Base-by-base conservation (phyloP, 768 basidiomycete species). In the Clavulina sp. region DNA sequence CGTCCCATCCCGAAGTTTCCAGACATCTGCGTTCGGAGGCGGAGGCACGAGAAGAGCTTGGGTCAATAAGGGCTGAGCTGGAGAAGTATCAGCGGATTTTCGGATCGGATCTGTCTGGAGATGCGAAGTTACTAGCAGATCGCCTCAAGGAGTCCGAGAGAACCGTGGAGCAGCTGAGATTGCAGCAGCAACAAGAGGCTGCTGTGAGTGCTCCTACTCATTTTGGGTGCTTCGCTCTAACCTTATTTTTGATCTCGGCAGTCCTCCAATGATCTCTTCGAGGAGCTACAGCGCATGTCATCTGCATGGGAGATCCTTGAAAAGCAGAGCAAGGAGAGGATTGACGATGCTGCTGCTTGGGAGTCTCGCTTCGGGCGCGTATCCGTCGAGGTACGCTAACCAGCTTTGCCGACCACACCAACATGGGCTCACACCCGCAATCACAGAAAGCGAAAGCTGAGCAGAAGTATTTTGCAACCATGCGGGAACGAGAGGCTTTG, bases 361-460 rank as follows among this genome's bases (percentile, higher is more conserved):
- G 92, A 96, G 62, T 82, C 86, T 24, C 76, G 75, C 52, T 59
- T 92, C 48, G 66, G 69, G 47, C 84, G 80, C 60, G 65, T 70
- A 38, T 67, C 67, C 18, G 70, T 77, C 23, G 91, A 93, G 64
- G 91, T 87, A 49, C 50, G 75, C 68, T 34, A 4, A n/a, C 41
- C 21, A 7, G 21, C 50, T 9, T 24, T 26, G 19, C 47, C 23
- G 32, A 32, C 32, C 34, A 7, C 34, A 30, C 28, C 2, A 7
- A 7, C 16, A 4, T 43, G 31, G 7, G 21, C 29, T 38, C 24
- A 40, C 32, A 32, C 48, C n/a, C 24, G 29, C 18, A 5, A 19
- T 44, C n/a, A 30, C 65, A 96, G 88, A 87, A 86, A 81, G 85
- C 88, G 5, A 96, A 93, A 67, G 79, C 84, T 16, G 92, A 96